These are phyloP conservation scores for Hemisphaericaspora nanyangensis DNA, from an alignment of 805 yeast genomes.

Conservation along the genomic window DNA sequence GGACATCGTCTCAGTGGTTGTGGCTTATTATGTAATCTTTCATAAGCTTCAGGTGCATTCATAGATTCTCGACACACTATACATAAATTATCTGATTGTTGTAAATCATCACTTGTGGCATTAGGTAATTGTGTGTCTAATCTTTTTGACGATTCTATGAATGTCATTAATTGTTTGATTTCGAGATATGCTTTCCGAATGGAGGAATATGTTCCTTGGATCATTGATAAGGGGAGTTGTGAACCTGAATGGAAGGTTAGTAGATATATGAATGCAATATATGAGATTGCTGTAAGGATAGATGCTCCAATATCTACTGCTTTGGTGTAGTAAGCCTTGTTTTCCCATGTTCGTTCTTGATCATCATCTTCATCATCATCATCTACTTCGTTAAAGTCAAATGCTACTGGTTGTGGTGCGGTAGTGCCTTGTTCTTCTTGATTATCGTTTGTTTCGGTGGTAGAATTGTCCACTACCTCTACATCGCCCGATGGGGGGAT, in stretches of 20 bases:
- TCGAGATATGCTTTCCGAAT: constrained; percentile 27
- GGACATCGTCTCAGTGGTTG: constrained; percentile 48
- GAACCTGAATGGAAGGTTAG: constrained; percentile 28
- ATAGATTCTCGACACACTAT: constrained; percentile 92
- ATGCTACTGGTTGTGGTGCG: constrained; percentile 4
- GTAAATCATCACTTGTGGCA: constrained; percentile 62
- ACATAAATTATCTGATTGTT: constrained; percentile 58
- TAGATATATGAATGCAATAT: constrained; percentile 30
- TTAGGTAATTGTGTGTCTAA: constrained; percentile 60
- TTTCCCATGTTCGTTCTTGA: constrained; percentile 72
- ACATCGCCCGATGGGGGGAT: background rate
- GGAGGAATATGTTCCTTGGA: constrained; percentile 44
- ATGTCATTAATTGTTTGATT: constrained; percentile 41
- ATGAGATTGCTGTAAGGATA: constrained; percentile 28
- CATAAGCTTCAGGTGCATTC: constrained; percentile 43
- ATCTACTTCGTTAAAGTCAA: background rate
- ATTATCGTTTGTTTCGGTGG: background rate
- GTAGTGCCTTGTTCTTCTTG: constrained; percentile 1
- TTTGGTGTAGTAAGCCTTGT: constrained; percentile 57
- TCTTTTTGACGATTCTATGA: constrained; percentile 54
- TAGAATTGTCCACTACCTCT: background rate
- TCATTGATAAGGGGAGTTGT: constrained; percentile 34
- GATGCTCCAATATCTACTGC: constrained; percentile 52
- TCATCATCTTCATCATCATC: constrained; percentile 21
- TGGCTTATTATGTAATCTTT: constrained; percentile 14